Percentiles rank a stretch among this genome's conserved stretches.
These are phyloP conservation scores for Skeletonema potamos DNA, from an alignment of 108 stramenopile genomes.

Conservation along the genomic window DNA sequence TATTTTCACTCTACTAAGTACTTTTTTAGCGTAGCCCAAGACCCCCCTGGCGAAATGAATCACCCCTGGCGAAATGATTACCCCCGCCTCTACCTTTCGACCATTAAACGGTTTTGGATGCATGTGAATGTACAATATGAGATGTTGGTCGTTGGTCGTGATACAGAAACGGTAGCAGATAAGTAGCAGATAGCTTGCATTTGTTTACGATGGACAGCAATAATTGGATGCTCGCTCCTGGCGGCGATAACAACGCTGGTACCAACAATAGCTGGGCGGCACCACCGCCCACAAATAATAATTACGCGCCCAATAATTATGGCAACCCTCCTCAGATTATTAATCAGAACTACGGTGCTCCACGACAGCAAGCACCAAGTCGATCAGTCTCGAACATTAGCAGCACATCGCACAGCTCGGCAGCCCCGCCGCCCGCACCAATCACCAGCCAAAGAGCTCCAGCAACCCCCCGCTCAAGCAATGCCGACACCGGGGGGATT, in stretches of 20 bases:
- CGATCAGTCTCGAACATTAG: background rate
- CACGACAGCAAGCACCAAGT: background rate
- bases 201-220: background rate
- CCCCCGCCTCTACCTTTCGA: too few relatives aligned
- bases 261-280: background rate
- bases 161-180: too few relatives aligned
- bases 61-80: too few relatives aligned
- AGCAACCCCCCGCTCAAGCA: background rate
- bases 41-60: too few relatives aligned
- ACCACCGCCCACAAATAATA: background rate
- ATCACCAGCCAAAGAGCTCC: background rate
- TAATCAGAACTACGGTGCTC: background rate
- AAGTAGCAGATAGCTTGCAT: too few relatives aligned
- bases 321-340: background rate
- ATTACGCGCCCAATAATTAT: background rate
- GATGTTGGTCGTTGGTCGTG: too few relatives aligned
- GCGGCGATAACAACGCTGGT: background rate
- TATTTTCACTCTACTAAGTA: too few relatives aligned
- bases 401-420: background rate
- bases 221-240: background rate
- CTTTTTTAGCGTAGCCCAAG: too few relatives aligned
- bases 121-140: too few relatives aligned
- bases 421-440: background rate
- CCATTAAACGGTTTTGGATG: too few relatives aligned
- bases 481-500: constrained; percentile 14